A percentile compares a stretch with the other conserved stretches of the same genome.
phyloP scores from a whole-genome alignment of 164 flowering plant species.

The Tetracentron sinense region DNA sequence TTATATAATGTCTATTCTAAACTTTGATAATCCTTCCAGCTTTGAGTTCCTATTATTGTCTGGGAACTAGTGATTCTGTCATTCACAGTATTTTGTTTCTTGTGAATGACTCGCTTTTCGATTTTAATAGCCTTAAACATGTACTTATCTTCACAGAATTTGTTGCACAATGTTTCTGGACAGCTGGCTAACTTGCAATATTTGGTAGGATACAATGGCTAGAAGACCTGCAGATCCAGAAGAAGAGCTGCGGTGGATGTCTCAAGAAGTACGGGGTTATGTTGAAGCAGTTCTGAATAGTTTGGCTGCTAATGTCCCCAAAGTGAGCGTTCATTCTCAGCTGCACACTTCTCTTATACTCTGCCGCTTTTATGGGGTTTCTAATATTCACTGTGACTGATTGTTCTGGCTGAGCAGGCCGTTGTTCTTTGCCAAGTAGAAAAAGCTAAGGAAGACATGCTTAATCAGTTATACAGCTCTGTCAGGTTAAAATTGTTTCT shows the following conservation, averaged over 20 bases:
- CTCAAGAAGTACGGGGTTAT: slow-evolving; percentile 99
- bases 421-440: slow-evolving; percentile 99
- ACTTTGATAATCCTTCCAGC: not conserved
- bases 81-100: too few species aligned
- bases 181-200: slow-evolving; percentile 7
- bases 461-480: slow-evolving; percentile 86
- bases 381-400: not conserved
- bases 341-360: not conserved
- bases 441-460: slow-evolving; percentile 99
- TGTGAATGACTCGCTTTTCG: not conserved
- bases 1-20: too few species aligned
- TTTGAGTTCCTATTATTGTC: not conserved
- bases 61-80: too few species aligned
- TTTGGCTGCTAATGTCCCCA: slow-evolving; percentile 97
- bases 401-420: slow-evolving; percentile 56
- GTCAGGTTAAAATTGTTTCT: slow-evolving; percentile 50
- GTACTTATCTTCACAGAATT: not conserved
- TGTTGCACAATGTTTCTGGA: not conserved
- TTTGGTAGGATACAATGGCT: slow-evolving; percentile 81
- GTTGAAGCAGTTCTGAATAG: slow-evolving; percentile 98
- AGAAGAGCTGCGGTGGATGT: slow-evolving; percentile 99
- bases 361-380: not conserved
- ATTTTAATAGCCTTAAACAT: too few species aligned
- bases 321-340: slow-evolving; percentile 34
- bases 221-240: slow-evolving; percentile 98